A percentile compares a stretch with the other conserved stretches of the same genome.
phyloP scores from a whole-genome alignment of 805 yeast species.

The Sungouiella thailandica region DNA sequence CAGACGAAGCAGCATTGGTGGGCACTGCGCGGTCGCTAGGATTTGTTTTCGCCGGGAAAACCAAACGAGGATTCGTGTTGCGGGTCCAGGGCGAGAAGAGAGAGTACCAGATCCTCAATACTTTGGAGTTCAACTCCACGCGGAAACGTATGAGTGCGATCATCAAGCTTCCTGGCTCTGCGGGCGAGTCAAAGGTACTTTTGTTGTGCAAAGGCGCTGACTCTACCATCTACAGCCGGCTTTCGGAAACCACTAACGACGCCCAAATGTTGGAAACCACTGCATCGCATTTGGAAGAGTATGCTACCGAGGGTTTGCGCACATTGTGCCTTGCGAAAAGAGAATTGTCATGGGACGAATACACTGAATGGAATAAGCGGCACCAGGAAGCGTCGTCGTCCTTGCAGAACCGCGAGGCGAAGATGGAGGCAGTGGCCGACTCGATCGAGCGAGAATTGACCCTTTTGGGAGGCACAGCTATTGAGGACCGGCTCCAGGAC shows the following conservation, averaged over 20 bases:
- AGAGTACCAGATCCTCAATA: slow-evolving; percentile 67
- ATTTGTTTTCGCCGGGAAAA: slow-evolving; percentile 58
- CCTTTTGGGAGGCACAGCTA: slow-evolving; percentile 79
- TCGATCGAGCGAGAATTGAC: slow-evolving; percentile 62
- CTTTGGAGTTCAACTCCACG: slow-evolving; percentile 75
- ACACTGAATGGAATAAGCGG: slow-evolving; percentile 55
- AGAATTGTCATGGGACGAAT: slow-evolving; percentile 59
- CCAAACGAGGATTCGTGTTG: slow-evolving; percentile 62
- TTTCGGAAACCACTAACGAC: slow-evolving; percentile 42
- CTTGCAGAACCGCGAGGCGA: slow-evolving; percentile 57
- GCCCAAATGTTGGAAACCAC: slow-evolving; percentile 53
- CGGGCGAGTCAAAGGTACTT: slow-evolving; percentile 45
- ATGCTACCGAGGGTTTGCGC: slow-evolving; percentile 79
- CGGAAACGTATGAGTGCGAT: slow-evolving; percentile 87
- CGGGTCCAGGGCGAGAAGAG: slow-evolving; percentile 66
- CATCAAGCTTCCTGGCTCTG: slow-evolving; percentile 56
- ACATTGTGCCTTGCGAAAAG: slow-evolving; percentile 76
- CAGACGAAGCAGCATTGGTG: slow-evolving; percentile 84
- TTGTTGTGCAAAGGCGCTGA: slow-evolving; percentile 84
- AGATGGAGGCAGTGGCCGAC: slow-evolving; percentile 72
- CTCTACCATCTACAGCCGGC: slow-evolving; percentile 67
- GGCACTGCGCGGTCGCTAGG: slow-evolving; percentile 79
- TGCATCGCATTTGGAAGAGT: slow-evolving; percentile 70
- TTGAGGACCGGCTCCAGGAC: slow-evolving; percentile 79
- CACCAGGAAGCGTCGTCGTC: slow-evolving; percentile 66